Base-by-base conservation (phyloP, 1,284 basidiomycete species). In the Leccinum colubrinum region DNA sequence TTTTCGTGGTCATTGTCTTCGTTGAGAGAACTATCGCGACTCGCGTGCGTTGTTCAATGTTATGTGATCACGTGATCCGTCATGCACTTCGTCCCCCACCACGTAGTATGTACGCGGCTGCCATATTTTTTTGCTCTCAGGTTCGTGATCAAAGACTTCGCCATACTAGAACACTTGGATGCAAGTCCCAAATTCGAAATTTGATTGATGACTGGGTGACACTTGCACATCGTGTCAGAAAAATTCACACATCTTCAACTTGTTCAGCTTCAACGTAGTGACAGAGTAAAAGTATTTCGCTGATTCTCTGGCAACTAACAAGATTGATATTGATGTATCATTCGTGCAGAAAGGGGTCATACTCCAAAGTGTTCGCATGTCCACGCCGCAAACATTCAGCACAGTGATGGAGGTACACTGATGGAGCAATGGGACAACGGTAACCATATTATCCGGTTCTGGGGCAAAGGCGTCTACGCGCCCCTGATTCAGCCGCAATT, bases 1-100 rank as follows among this genome's bases (percentile, higher is more conserved):
- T 57, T 51, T 60, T 63, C 51, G 66, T 67, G 22, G 67, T 25
- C 69, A 71, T 71, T 15, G 48, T 65, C 39, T n/a, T 25, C 43
- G 43, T 46, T 50, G 20, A 48, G 17, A 11, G 43, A 46, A 48
- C 7, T 6, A 22, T 50, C 20, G 20, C 12, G 20, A 14, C 3
- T 48, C 37, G 37, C 14, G 3, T 39, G 14, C 8, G 12, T 17
- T 22, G 56, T 35, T 60, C 41, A 50, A n/a, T 35, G 12, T n/a
- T 39, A 30, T n/a, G 1, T 15, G 15, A 14, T 17, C 61, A 62
- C 58, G 35, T 59, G 53, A 61, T 59, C n/a, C 37, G 20, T 22
- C 35, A 51, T 35, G 33, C 33, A 35, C 33, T 12, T 35, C 33
- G 33, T 35, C 33, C 33, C 33, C 33, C 11, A 35, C 33, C 11